These are phyloP conservation scores for Paxillus involutus DNA, from an alignment of 768 basidiomycete species.

Conservation along the genomic window DNA sequence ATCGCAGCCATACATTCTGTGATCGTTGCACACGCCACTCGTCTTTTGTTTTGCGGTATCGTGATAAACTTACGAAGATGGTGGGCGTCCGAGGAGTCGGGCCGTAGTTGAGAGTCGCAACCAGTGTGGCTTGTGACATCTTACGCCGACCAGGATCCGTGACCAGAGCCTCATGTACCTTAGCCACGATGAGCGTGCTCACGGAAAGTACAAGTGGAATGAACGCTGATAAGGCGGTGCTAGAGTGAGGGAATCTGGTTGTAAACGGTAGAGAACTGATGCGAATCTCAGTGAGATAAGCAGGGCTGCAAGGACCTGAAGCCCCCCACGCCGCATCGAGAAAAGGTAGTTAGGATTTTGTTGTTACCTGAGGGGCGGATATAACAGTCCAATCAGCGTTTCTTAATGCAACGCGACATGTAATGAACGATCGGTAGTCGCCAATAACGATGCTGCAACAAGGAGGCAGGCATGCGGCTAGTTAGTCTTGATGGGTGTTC, in stretches of 20 bases:
- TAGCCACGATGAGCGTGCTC: slow-evolving; percentile 66
- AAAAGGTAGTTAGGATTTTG: background rate
- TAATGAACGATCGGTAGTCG: background rate
- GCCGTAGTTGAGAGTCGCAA: background rate
- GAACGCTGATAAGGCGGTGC: slow-evolving; percentile 7
- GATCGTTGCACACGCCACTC: background rate
- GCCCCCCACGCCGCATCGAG: background rate
- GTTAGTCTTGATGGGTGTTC: background rate
- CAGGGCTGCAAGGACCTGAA: background rate
- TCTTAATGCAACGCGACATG: background rate
- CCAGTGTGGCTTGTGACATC: background rate
- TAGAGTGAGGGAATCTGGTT: background rate
- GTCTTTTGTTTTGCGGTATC: background rate
- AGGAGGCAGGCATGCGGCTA: slow-evolving; percentile 1
- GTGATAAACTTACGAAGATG: background rate
- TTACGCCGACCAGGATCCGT: background rate
- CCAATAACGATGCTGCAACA: background rate
- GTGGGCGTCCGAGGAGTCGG: background rate
- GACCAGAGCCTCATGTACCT: slow-evolving; percentile 48
- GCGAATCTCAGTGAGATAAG: background rate
- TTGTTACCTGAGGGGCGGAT: slow-evolving; percentile 4
- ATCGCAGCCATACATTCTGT: slow-evolving; percentile 1
- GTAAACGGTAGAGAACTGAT: background rate
- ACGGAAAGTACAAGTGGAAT: slow-evolving; percentile 46
- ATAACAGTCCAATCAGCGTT: slow-evolving; percentile 8